Conservation (phyloP, 306 rosid species). For the Ammopiptanthus mongolicus region DNA sequence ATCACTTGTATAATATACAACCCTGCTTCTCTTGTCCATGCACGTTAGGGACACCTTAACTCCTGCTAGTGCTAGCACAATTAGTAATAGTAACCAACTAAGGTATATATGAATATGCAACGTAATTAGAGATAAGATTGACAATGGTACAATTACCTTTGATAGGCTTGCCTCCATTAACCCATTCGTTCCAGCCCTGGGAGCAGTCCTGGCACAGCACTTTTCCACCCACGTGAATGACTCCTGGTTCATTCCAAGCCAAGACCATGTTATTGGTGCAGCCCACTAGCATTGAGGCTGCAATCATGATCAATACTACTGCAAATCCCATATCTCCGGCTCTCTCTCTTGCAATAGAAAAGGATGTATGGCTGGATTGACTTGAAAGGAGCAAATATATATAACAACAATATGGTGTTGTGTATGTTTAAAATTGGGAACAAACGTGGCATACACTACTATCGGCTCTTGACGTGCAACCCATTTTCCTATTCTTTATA, state of each 20-base stretch:
- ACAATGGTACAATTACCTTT: conserved; percentile 34
- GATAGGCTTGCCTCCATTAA: conserved; percentile 51
- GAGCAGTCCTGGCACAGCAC: conserved; percentile 88
- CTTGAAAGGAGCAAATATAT: conserved; percentile 11
- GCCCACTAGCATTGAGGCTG: conserved; percentile 30
- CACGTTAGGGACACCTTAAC: conserved; percentile 65
- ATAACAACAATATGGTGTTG: not conserved
- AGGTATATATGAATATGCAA: not conserved
- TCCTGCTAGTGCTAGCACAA: conserved; percentile 33
- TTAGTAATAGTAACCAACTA: not conserved
- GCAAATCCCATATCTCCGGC: conserved; percentile 24
- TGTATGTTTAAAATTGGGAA: not conserved
- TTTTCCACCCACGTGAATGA: conserved; percentile 55
- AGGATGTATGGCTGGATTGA: not conserved
- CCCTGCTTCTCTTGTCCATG: conserved; percentile 58
- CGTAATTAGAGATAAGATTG: not conserved
- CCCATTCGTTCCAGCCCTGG: conserved; percentile 71
- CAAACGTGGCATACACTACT: conserved; percentile 32
- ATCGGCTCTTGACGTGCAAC: conserved; percentile 23
- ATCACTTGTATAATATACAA: conserved; percentile 60
- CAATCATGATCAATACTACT: conserved; percentile 21
- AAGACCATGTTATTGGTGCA: conserved; percentile 27
- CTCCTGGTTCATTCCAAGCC: conserved; percentile 23
- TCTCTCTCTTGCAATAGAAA: not conserved
- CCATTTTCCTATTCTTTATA: conserved; percentile 3